Conservation (phyloP, 2,329 filamentous ascomycete genomes). For the Neofusicoccum ribis region DNA sequence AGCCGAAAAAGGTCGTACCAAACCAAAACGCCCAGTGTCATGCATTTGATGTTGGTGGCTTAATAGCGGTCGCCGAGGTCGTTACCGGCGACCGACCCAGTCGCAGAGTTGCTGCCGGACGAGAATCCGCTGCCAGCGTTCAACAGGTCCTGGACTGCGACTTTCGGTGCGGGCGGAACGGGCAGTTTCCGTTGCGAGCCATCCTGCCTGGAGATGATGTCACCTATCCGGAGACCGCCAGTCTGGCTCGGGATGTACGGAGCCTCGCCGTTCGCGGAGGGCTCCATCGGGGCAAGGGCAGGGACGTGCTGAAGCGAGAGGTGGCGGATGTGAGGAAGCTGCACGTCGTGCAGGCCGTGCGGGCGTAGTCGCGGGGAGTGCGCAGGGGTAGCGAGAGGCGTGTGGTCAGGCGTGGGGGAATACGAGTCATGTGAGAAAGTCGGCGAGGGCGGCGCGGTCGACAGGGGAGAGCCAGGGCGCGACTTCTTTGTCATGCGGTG, state of each 20-base stretch:
- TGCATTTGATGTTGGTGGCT: constrained; percentile 12
- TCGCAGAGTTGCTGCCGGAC: constrained; percentile 75
- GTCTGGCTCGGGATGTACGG: constrained; percentile 57
- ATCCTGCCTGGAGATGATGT: constrained; percentile 89
- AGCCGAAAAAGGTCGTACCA: constrained; percentile 16
- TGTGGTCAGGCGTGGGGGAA: constrained; percentile 94
- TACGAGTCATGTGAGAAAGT: constrained; percentile 95
- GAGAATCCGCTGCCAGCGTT: constrained; percentile 65
- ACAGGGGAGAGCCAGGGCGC: constrained; percentile 89
- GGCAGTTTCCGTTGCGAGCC: constrained; percentile 88
- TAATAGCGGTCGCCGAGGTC: constrained; percentile 40
- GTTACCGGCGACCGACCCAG: constrained; percentile 71
- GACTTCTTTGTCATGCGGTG: constrained; percentile 83
- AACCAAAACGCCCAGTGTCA: constrained; percentile 19
- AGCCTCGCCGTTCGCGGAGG: constrained; percentile 60
- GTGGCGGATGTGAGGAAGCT: constrained; percentile 83
- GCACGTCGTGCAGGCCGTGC: constrained; percentile 68
- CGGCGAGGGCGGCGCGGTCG: constrained; percentile 91
- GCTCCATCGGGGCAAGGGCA: constrained; percentile 71
- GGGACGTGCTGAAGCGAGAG: constrained; percentile 66
- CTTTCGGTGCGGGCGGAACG: constrained; percentile 85
- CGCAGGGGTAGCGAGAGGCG: constrained; percentile 94
- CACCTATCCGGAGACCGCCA: constrained; percentile 77
- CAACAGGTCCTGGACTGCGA: constrained; percentile 82
- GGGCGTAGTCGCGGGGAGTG: constrained; percentile 90